These are phyloP conservation scores for Taiozyma sp. DNA, from an alignment of 1,139 yeast species.

Conservation along the genomic window DNA sequence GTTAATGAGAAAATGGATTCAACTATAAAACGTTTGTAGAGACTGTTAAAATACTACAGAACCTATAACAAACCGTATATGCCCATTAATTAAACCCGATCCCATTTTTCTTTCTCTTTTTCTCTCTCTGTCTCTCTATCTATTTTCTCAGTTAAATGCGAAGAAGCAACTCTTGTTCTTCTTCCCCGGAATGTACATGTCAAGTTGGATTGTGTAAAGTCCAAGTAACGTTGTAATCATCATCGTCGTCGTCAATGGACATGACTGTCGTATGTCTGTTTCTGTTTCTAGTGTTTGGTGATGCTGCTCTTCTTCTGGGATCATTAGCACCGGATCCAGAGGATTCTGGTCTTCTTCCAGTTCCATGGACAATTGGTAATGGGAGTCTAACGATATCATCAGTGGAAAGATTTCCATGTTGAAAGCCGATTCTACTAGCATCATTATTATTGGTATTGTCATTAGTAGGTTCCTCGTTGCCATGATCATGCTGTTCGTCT, in stretches of 20 bases:
- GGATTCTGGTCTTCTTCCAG: not conserved
- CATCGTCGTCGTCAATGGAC: not conserved
- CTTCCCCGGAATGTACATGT: not conserved
- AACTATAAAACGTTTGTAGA: not conserved
- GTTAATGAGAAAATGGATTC: not conserved
- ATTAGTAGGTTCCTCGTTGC: slow-evolving; percentile 19
- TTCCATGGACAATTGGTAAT: not conserved
- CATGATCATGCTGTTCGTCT: slow-evolving; percentile 40
- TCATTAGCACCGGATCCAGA: not conserved
- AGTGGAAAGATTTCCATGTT: not conserved
- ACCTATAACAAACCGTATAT: not conserved
- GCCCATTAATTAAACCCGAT: not conserved
- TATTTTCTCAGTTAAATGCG: not conserved
- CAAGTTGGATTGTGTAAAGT: not conserved
- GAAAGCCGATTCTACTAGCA: not conserved
- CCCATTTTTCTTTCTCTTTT: not conserved
- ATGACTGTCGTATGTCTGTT: not conserved
- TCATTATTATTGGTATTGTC: slow-evolving; percentile 31
- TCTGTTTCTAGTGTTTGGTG: not conserved
- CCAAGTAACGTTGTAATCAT: not conserved
- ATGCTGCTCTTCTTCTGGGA: not conserved
- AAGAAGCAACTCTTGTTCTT: not conserved
- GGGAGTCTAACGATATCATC: not conserved
- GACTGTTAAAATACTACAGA: too few species aligned
- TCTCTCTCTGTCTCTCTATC: too few species aligned